Evolutionary conservation across 768 basidiomycete species (phyloP).

Genomic region (Kwoniella shandongensis): DNA sequence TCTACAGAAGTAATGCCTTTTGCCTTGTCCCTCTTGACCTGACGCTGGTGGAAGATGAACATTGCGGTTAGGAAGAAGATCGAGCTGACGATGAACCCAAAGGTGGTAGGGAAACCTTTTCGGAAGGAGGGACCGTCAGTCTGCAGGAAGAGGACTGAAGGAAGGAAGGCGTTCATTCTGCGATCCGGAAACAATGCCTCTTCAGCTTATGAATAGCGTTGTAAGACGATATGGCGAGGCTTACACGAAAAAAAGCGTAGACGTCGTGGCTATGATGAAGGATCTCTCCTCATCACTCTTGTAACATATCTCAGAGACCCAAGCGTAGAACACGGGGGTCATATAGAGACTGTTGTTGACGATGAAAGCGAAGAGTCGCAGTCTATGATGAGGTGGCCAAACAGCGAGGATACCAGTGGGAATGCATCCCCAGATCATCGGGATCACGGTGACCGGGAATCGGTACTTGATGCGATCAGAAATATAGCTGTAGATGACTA

Average conservation of each 20-base stretch:
- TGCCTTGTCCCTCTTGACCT: no score
- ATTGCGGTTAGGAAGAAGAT: no score
- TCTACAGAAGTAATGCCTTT: no score
- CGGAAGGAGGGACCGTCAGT: constrained; percentile 25
- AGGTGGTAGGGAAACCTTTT: constrained; percentile 21
- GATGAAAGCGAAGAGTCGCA: constrained; percentile 26
- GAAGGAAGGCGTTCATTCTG: constrained; percentile 23
- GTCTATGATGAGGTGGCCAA: constrained; percentile 13
- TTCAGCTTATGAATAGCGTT: background rate
- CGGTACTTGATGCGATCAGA: constrained; percentile 16
- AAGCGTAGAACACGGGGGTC: constrained; percentile 26
- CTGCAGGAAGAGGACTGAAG: constrained; percentile 23
- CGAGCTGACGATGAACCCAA: constrained; percentile 12
- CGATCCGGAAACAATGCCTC: background rate
- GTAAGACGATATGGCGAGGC: no score
- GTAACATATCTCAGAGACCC: constrained; percentile 24
- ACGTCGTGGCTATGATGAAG: constrained; percentile 16
- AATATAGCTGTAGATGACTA: constrained; percentile 19
- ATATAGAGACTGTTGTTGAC: constrained; percentile 15
- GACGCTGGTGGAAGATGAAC: no score
- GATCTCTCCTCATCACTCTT: constrained; percentile 12
- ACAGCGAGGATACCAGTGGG: constrained; percentile 25
- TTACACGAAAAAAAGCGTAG: constrained; percentile 21
- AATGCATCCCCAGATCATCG: constrained; percentile 24
- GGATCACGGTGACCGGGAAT: constrained; percentile 14